These are phyloP conservation scores for Acrocalymma vagum DNA, from an alignment of 2,329 filamentous ascomycete species.

Conservation along the genomic window DNA sequence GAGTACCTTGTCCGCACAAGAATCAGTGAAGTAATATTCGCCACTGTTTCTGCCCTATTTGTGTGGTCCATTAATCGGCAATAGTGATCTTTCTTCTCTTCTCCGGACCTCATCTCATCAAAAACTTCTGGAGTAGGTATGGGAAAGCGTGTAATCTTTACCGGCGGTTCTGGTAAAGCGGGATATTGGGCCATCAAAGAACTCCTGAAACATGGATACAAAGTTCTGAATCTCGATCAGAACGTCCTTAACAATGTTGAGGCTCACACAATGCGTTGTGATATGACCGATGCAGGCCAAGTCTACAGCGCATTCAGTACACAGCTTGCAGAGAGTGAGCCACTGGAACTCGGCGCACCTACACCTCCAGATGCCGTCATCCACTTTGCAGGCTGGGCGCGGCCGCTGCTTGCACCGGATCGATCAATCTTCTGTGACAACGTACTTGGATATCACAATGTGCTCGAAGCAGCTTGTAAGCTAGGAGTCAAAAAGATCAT, in stretches of 20 bases:
- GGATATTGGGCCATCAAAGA: constrained; percentile 61
- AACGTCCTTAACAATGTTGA: constrained; percentile 50
- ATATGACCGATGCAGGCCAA: constrained; percentile 64
- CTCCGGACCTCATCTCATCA: too few species aligned
- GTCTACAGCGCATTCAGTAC: constrained; percentile 61
- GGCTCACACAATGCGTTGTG: constrained; percentile 64
- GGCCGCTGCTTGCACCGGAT: constrained; percentile 67
- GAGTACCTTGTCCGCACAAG: too few species aligned
- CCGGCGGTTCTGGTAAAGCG: constrained; percentile 58
- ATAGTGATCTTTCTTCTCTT: too few species aligned
- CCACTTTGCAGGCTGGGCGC: constrained; percentile 65
- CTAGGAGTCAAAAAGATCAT: constrained; percentile 68
- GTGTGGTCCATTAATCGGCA: too few species aligned
- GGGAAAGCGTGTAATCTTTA: constrained; percentile 47
- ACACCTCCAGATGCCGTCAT: constrained; percentile 65
- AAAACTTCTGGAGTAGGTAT: too few species aligned
- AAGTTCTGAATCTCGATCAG: constrained; percentile 66
- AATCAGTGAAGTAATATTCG: too few species aligned
- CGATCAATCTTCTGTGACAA: constrained; percentile 65
- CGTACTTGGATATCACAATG: constrained; percentile 63
- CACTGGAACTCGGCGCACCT: constrained; percentile 49
- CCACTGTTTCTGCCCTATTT: too few species aligned
- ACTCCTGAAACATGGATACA: constrained; percentile 58
- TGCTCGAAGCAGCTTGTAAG: constrained; percentile 69
- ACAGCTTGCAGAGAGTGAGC: constrained; percentile 62